Evolutionary conservation across 176 grass and related monocot genomes (phyloP), one percentile per base, ranked within the genome.

Genomic region (Microstegium vimineum): DNA sequence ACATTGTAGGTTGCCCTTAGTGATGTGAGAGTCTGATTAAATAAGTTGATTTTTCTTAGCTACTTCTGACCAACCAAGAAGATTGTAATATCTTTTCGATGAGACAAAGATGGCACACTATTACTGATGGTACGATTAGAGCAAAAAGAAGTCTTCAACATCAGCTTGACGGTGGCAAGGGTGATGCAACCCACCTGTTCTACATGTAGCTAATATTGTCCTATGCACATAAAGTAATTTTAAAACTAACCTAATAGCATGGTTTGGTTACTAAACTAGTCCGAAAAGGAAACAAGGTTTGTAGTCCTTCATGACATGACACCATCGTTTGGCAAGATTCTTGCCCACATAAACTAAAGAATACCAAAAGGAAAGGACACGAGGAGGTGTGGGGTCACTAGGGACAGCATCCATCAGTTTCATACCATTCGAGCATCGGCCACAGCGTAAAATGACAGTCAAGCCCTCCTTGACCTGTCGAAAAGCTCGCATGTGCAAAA

Each of bases 401-500:
- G 61, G 62, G 77, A 74, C 82, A 89, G 63, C 71, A 76, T 74
- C 64, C 70, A 82, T 78, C 74, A 49, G 20, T 70, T 80, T 75
- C 76, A 34, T 18, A 68, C 57, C 34, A 14, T 81, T 71, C 25
- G 40, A 36, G 36, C 31, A 42, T 59, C 34, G n/a, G 35, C 64
- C 54, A 59, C 25, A 9, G 22, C 66, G 63, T 46, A 35, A 82
- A 90, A 40, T 37, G 59, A 66, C 54, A 47, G 75, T 47, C 38
- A 36, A 70, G 51, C 51, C 51, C 65, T 69, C 60, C 31, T 71
- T 82, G 71, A 87, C 71, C 71, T 66, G 22, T 10, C 22, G 30
- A 57, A 31, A 86, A 38, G 11, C 60, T 62, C 17, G n/a, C 79
- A 82, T 60, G 68, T 86, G 79, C 60, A 49, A 90, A 86, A 86